These are phyloP conservation scores for Conoideocrella luteorostrata DNA, from an alignment of 2,329 filamentous ascomycete species.

Conservation along the genomic window DNA sequence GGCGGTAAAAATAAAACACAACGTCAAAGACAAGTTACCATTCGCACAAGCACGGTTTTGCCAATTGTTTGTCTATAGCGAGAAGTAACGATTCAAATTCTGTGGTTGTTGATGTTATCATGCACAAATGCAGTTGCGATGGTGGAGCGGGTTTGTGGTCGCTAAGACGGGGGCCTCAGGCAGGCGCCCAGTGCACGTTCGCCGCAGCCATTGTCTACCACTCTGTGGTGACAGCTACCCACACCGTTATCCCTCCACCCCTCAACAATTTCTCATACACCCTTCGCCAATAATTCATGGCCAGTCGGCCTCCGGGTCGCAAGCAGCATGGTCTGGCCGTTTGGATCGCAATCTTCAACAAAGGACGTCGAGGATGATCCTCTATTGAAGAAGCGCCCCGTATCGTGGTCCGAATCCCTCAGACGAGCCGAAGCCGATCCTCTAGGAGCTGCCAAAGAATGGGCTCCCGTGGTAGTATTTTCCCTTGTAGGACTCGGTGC, in stretches of 20 bases:
- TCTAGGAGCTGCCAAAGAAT: conserved; percentile 31
- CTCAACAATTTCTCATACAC: neutral
- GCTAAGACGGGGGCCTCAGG: too few species aligned
- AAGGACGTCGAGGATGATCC: conserved; percentile 17
- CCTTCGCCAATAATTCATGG: conserved; percentile 2
- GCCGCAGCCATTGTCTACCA: too few species aligned
- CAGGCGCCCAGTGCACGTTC: too few species aligned
- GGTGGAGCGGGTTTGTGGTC: too few species aligned
- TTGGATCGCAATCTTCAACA: conserved; percentile 23
- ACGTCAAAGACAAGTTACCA: neutral
- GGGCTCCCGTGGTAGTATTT: conserved; percentile 32
- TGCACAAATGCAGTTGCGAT: too few species aligned
- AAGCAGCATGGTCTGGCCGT: conserved; percentile 35
- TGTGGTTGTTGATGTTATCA: too few species aligned
- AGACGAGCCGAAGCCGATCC: conserved; percentile 18
- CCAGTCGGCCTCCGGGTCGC: conserved; percentile 22
- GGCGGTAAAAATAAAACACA: neutral
- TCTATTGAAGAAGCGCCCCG: conserved; percentile 17
- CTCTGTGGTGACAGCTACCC: too few species aligned
- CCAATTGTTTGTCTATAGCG: too few species aligned
- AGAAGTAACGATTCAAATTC: too few species aligned
- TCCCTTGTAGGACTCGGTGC: conserved; percentile 31
- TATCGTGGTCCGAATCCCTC: conserved; percentile 35
- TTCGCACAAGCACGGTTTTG: neutral
- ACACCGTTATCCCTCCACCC: too few species aligned